A percentile compares a stretch with the other conserved stretches of the same genome.
Conservation (phyloP, 768 basidiomycete species). For the Termitomyces sp. region DNA sequence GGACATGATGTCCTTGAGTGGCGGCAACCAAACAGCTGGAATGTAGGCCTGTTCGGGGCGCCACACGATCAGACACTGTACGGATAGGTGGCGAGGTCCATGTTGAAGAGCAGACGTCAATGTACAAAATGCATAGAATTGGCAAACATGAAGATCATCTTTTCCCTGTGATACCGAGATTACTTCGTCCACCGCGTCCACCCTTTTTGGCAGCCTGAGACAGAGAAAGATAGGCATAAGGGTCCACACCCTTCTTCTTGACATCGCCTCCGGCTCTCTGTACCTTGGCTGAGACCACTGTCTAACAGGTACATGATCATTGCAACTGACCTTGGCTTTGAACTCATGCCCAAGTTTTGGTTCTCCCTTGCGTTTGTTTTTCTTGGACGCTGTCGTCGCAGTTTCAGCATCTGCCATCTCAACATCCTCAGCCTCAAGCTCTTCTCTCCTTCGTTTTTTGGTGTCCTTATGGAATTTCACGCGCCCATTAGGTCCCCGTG, state of each 20-base stretch:
- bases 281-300: conserved; percentile 15
- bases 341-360: conserved; percentile 79
- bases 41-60: conserved; percentile 64
- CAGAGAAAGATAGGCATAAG: conserved; percentile 88
- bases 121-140: conserved; percentile 14
- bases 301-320: background rate
- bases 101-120: conserved; percentile 4
- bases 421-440: conserved; percentile 61
- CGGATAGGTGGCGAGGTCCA: conserved; percentile 38
- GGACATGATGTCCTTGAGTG: conserved; percentile 42
- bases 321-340: conserved; percentile 81
- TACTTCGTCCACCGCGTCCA: conserved; percentile 32
- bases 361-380: conserved; percentile 53
- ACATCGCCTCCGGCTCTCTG: conserved; percentile 96
- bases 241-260: conserved; percentile 83
- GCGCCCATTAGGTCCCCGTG: conserved; percentile 76
- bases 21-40: conserved; percentile 71
- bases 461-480: conserved; percentile 97
- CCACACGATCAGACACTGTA: conserved; percentile 74
- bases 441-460: conserved; percentile 82
- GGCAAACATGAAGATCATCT: conserved; percentile 33
- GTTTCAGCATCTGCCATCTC: conserved; percentile 76
- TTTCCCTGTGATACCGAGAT: conserved; percentile 64
- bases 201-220: conserved; percentile 78
- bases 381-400: conserved; percentile 40